Conservation (phyloP, 805 yeast species). For the Suhomyces xylopsoci region DNA sequence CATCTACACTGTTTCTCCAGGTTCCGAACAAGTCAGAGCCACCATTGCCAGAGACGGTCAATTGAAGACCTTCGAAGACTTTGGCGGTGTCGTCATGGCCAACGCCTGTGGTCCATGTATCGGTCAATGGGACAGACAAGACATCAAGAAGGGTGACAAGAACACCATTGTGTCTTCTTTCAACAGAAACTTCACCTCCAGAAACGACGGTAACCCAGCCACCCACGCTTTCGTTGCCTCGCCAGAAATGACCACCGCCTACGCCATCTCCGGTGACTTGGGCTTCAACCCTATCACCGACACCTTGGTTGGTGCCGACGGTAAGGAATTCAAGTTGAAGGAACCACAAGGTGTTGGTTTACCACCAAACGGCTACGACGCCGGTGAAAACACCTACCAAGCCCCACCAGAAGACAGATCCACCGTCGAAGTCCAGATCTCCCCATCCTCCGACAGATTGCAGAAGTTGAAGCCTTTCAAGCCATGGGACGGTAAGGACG, state of each 20-base stretch:
- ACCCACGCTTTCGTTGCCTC: conserved; percentile 97
- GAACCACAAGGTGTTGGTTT: conserved; percentile 91
- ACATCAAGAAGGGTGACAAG: conserved; percentile 88
- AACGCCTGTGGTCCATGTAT: conserved; percentile 99
- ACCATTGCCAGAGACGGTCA: conserved; percentile 95
- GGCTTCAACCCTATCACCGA: conserved; percentile 95
- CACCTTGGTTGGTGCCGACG: conserved; percentile 80
- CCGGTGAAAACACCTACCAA: conserved; percentile 93
- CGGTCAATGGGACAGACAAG: conserved; percentile 98
- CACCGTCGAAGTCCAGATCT: conserved; percentile 66
- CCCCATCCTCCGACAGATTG: conserved; percentile 94
- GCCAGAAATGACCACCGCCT: conserved; percentile 94
- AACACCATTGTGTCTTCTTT: conserved; percentile 96
- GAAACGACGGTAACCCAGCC: conserved; percentile 97
- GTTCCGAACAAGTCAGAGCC: conserved; percentile 97
- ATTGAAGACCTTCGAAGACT: conserved; percentile 71
- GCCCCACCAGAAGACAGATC: conserved; percentile 92
- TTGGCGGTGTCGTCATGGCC: conserved; percentile 90
- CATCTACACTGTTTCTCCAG: conserved; percentile 94
- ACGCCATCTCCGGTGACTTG: conserved; percentile 94
- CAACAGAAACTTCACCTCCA: conserved; percentile 97
- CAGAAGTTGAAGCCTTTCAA: conserved; percentile 91
- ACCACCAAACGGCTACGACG: conserved; percentile 85
- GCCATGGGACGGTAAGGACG: conserved; percentile 96
- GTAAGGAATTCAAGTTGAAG: conserved; percentile 82